Conservation (phyloP, 139 green algal genomes). For the Pseudopediastrum boryanum region DNA sequence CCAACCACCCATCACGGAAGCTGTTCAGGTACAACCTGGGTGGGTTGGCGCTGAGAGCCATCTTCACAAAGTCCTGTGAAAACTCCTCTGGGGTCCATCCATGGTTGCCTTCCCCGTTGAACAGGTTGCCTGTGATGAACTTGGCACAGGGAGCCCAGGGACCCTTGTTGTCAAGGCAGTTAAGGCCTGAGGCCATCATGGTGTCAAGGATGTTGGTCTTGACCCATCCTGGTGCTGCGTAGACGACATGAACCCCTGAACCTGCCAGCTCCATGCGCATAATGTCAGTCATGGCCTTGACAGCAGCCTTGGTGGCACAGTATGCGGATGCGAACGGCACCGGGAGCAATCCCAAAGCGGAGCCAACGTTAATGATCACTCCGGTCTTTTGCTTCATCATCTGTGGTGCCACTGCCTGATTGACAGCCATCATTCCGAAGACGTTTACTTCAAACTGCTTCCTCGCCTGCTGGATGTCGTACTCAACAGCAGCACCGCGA, state of each 20-base stretch:
- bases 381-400: conserved; percentile 18
- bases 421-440: conserved; percentile 35
- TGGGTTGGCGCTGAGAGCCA: conserved; percentile 20
- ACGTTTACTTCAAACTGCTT: conserved; percentile 17
- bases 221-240: conserved; percentile 34
- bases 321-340: conserved; percentile 29
- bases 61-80: conserved; percentile 9
- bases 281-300: conserved; percentile 28
- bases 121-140: conserved; percentile 34
- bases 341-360: conserved; percentile 24
- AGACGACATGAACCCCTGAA: conserved; percentile 24
- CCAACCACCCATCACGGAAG: conserved; percentile 25
- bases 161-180: conserved; percentile 24
- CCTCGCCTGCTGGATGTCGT: not conserved
- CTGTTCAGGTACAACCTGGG: conserved; percentile 30
- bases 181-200: not conserved
- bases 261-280: conserved; percentile 36
- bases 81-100: conserved; percentile 28
- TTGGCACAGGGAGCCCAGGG: conserved; percentile 27
- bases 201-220: conserved; percentile 30
- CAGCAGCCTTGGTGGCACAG: conserved; percentile 26
- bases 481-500: not conserved
- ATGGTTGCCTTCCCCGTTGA: conserved; percentile 6
- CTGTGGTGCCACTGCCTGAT: conserved; percentile 17
- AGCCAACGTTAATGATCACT: conserved; percentile 30